Evolutionary conservation across 768 basidiomycete genomes (phyloP), one percentile per base, ranked within the genome.

Genomic region (Kwoniella newhampshirensis): DNA sequence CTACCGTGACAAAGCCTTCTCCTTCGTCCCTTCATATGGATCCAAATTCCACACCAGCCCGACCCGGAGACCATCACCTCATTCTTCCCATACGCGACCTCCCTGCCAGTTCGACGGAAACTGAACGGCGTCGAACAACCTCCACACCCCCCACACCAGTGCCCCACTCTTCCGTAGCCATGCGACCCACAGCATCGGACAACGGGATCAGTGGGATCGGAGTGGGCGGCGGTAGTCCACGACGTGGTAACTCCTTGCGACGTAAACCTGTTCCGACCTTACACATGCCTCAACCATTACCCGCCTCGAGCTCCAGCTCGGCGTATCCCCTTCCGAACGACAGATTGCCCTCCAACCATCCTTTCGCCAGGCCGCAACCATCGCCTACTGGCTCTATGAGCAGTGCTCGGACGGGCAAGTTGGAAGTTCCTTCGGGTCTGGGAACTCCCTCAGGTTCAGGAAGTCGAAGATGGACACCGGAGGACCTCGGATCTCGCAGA

Each of bases 291-390:
- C 30, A 35, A 45, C 3, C 28, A 2, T 44, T 13, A 27, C 5
- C n/a, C n/a, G n/a, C n/a, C n/a, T n/a, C n/a, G n/a, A n/a, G n/a
- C n/a, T n/a, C n/a, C n/a, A n/a, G 12, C 20, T 45, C 17, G 15
- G 27, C 47, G 23, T 15, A 21, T 12, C 39, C 40, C 3, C 42
- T 54, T 37, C 48, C 49, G 12, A 47, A 32, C 23, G 27, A 37
- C 43, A 18, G 37, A 23, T 42, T 64, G 13, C 63, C 63, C 3
- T 20, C 46, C 6, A 45, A 60, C 36, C 63, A 64, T 35, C 63
- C 63, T 0, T 64, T 64, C 42, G 54, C 63, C 7, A 32, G 13
- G 3, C 25, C 41, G 9, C 32, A n/a, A 7, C 51, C 39, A 11
- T 30, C 42, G 4, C 46, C 48, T 13, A n/a, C 23, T 30, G 39